Evolutionary conservation across 1,284 basidiomycete genomes (phyloP).

Genomic region (Ceraceosorus bombacis): DNA sequence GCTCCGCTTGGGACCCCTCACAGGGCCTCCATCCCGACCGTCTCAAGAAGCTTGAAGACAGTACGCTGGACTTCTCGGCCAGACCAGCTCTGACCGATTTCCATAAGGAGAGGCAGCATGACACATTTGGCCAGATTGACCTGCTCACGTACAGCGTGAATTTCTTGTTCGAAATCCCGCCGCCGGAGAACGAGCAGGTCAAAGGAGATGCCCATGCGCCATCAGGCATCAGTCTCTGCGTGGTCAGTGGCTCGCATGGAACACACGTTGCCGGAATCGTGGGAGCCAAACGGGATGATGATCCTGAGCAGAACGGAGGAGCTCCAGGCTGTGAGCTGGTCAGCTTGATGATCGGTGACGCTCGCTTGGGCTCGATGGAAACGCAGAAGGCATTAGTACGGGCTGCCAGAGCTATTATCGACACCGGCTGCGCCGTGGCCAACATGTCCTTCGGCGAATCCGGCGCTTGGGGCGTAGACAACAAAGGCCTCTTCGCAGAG

Average conservation of each 20-base stretch:
- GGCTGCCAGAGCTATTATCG: constrained; percentile 47
- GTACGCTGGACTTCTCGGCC: constrained; percentile 35
- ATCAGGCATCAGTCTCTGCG: too few relatives aligned
- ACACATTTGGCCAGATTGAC: constrained; percentile 44
- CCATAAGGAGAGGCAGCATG: constrained; percentile 41
- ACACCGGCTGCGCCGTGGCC: constrained; percentile 45
- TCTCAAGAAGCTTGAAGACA: constrained; percentile 19
- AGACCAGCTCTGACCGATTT: constrained; percentile 44
- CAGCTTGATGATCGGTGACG: constrained; percentile 17
- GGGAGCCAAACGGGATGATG: constrained; percentile 37
- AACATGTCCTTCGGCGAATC: constrained; percentile 49
- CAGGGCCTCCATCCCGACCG: constrained; percentile 27
- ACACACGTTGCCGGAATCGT: constrained; percentile 49
- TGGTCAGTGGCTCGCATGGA: constrained; percentile 39
- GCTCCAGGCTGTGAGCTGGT: constrained; percentile 48
- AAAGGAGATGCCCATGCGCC: too few relatives aligned
- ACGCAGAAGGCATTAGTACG: constrained; percentile 48
- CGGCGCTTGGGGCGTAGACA: constrained; percentile 42
- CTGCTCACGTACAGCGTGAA: constrained; percentile 48
- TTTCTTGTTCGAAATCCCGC: constrained; percentile 20
- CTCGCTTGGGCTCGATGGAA: constrained; percentile 40
- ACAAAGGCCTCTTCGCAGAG: constrained; percentile 45
- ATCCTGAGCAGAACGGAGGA: constrained; percentile 44
- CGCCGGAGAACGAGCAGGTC: too few relatives aligned
- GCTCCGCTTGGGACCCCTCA: constrained; percentile 34